A percentile compares a stretch with the other conserved stretches of the same genome.
Evolutionary conservation across 129 eudicot genomes (phyloP).

Genomic region (Kitagawia praeruptora): DNA sequence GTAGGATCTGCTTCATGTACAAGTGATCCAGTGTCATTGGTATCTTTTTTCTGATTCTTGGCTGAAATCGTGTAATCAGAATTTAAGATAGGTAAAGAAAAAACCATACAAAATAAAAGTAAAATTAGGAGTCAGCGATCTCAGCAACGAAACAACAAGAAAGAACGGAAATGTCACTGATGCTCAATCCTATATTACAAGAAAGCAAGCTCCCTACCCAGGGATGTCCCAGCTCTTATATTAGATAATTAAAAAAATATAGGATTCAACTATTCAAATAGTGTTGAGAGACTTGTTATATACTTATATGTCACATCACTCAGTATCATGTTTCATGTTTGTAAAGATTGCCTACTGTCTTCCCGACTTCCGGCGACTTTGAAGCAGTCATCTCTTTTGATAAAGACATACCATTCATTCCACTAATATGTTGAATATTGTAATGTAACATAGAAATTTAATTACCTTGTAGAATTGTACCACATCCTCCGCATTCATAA

Average conservation of each 20-base stretch:
- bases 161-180: neutral
- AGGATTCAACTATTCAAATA: neutral
- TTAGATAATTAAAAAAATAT: neutral
- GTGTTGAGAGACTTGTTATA: no score
- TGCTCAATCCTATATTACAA: neutral
- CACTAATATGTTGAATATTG: neutral
- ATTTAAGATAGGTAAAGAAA: neutral
- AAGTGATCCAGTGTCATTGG: slow-evolving; percentile 13
- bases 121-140: neutral
- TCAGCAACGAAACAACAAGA: neutral
- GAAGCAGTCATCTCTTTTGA: neutral
- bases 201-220: neutral
- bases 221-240: neutral
- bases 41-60: slow-evolving; percentile 30
- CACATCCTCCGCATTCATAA: slow-evolving; percentile 66
- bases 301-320: no score
- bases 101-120: neutral
- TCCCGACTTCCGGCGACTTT: neutral
- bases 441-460: neutral
- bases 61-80: slow-evolving; percentile 31
- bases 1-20: slow-evolving; percentile 11
- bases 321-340: no score
- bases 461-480: slow-evolving; percentile 52
- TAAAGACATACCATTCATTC: neutral
- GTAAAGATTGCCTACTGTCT: neutral